Evolutionary conservation across 176 grass and related monocot species (phyloP).

Genomic region (Oryza brachyantha): DNA sequence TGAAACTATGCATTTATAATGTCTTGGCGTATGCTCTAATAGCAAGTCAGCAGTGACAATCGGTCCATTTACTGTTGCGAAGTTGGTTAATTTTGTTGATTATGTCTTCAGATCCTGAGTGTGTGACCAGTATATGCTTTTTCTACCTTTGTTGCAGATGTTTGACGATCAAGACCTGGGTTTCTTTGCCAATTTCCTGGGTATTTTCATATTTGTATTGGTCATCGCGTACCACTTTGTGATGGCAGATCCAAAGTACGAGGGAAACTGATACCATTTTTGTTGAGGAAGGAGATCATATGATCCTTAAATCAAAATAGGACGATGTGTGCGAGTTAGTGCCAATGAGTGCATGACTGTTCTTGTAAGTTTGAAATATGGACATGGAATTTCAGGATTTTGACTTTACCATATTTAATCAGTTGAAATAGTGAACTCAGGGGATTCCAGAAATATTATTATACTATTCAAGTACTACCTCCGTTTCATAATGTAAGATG

Average conservation of each 20-base stretch:
- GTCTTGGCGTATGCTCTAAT: background rate
- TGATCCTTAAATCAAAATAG: background rate
- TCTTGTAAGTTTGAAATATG: conserved; percentile 5
- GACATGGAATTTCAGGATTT: background rate
- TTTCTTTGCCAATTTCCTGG: conserved; percentile 89
- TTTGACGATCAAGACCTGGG: conserved; percentile 92
- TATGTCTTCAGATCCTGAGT: background rate
- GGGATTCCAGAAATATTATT: background rate
- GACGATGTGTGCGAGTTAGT: background rate
- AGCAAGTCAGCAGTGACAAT: background rate
- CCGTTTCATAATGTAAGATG: too few relatives aligned
- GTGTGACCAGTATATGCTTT: conserved; percentile 13
- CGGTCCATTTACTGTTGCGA: background rate
- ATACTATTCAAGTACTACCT: too few relatives aligned
- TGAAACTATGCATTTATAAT: background rate
- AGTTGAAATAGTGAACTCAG: background rate
- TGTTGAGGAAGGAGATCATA: background rate
- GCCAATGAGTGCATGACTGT: background rate
- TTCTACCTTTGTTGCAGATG: conserved; percentile 53
- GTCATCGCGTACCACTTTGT: conserved; percentile 82
- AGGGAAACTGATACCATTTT: conserved; percentile 54
- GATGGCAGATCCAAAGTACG: conserved; percentile 80
- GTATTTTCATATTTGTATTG: conserved; percentile 85
- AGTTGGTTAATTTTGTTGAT: background rate
- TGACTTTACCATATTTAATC: conserved; percentile 16